phyloP scores from a whole-genome alignment of 2,329 filamentous ascomycete species.

The Alternaria consortialis region DNA sequence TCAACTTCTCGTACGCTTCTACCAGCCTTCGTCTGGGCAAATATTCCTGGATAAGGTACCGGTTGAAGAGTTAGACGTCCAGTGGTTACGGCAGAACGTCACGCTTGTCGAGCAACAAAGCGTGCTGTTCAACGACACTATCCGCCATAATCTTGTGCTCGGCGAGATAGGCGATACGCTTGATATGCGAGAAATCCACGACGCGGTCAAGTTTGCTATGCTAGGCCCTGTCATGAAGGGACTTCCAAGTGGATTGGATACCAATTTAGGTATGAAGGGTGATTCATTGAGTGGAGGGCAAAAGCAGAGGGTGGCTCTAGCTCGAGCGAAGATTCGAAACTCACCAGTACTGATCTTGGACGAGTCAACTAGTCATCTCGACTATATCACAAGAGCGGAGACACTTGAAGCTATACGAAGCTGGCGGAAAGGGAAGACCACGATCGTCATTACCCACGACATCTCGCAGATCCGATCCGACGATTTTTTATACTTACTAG shows the following conservation, averaged over 20 bases:
- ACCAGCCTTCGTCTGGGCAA: slow-evolving; percentile 70
- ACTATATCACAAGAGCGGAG: slow-evolving; percentile 71
- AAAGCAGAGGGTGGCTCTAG: slow-evolving; percentile 80
- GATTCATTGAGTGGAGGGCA: slow-evolving; percentile 83
- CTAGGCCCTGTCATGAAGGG: slow-evolving; percentile 72
- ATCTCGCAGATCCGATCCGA: slow-evolving; percentile 74
- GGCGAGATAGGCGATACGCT: slow-evolving; percentile 66
- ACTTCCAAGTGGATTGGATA: slow-evolving; percentile 76
- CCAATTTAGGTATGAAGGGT: slow-evolving; percentile 74
- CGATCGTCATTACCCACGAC: slow-evolving; percentile 93
- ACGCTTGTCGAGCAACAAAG: slow-evolving; percentile 85
- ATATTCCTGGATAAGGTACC: slow-evolving; percentile 74
- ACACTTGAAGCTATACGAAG: slow-evolving; percentile 78
- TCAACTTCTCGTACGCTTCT: slow-evolving; percentile 81
- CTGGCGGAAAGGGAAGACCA: slow-evolving; percentile 85
- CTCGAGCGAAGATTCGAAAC: slow-evolving; percentile 78
- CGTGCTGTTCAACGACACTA: slow-evolving; percentile 80
- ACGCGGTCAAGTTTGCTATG: slow-evolving; percentile 72
- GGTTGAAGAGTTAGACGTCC: slow-evolving; percentile 68
- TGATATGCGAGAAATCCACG: slow-evolving; percentile 64
- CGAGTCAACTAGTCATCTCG: slow-evolving; percentile 86
- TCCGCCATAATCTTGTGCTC: slow-evolving; percentile 80
- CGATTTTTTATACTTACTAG: slow-evolving; percentile 84
- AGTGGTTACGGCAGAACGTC: slow-evolving; percentile 80
- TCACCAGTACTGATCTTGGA: slow-evolving; percentile 85